Base-by-base conservation (phyloP, 179 eudicot genomes). In the Carnegiea gigantea region DNA sequence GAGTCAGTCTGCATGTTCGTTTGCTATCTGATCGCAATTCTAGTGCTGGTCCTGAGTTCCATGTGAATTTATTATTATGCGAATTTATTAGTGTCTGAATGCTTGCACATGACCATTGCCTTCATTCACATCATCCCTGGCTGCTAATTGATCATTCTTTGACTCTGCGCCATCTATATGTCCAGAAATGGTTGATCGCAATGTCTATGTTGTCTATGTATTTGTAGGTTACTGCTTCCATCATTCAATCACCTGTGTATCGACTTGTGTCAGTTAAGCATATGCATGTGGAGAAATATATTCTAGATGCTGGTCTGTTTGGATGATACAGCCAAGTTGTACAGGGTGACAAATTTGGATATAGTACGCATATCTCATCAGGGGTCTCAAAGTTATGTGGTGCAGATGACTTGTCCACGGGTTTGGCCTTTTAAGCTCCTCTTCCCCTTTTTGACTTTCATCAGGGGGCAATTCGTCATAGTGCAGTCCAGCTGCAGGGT, bases 131-230 rank as follows among this genome's bases (percentile, higher is more conserved):
- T 54, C 12, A 48, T 48, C 53, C 14, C 53, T 11, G 15, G 3
- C 12, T 48, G 15, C 7, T 6, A 57, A 57, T 57, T 18, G 57
- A 20, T 57, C 62, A 15, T 57, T 12, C 17, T 26, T 67, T 81
- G 68, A 36, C 67, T 44, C n/a, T 80, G 73, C 15, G 48, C 18
- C 51, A n/a, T 76, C 67, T 75, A 15, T 65, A 67, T 70, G n/a
- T 38, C 11, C 60, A n/a, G 13, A 54, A 36, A 62, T 49, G 6
- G 46, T 23, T n/a, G 38, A 0, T n/a, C 10, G 26, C 11, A 10
- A 20, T 46, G 14, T 7, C n/a, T 73, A 12, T 67, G 28, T 75
- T 75, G 36, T 44, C 18, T 75, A 49, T 71, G 46, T 11, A 20
- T 33, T 75, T 43, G 44, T 46, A 33, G 6, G 36, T 33, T 33